Evolutionary conservation across 768 basidiomycete species (phyloP), one percentile per base, ranked within the genome.

Genomic region (Pleurotus djamor): DNA sequence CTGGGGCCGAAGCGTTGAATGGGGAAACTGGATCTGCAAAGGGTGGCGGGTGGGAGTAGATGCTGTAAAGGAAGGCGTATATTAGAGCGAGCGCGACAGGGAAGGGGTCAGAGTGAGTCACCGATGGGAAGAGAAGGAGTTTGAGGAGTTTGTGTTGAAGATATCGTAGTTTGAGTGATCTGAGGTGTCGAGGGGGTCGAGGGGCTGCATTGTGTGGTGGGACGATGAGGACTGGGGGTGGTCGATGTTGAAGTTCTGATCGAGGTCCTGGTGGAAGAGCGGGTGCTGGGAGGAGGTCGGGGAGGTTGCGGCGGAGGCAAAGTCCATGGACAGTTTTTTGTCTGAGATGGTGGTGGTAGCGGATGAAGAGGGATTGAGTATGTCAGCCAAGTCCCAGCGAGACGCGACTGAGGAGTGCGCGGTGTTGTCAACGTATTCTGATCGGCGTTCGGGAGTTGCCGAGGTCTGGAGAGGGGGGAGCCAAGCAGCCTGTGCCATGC

Each of bases 101-200:
- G 61, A 69, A 72, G 48, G 48, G 81, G 82, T n/a, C 76, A 80
- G 8, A 88, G 76, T n/a, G 86, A 87, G 5, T 87, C 85, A 90
- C 65, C 88, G 84, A 60, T 83, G 77, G 48, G 83, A 80, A 52
- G 74, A 71, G 68, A 85, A 84, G 5, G 82, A 73, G 62, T 64
- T 61, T 59, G 68, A 64, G 4, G 66, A 67, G 28, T 73, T 69
- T 49, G 79, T 76, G 69, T 76, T 77, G 59, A 89, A 90, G 52
- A 91, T 71, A 69, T 88, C 84, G 72, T 89, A 92, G 61, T 74
- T 72, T 10, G 80, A 65, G 61, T 87, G 85, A 65, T 89, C 87
- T 52, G 78, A 62, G 63, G 71, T 68, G 60, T 76, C 86, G 70
- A 86, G 78, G 54, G 76, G 66, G 65, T 90, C 88, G 63, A 78